A percentile compares a stretch with the other conserved stretches of the same genome.
These are phyloP conservation scores for Cardamine chenopodiifolia DNA, from an alignment of 345 rosid genomes.

Conservation along the genomic window DNA sequence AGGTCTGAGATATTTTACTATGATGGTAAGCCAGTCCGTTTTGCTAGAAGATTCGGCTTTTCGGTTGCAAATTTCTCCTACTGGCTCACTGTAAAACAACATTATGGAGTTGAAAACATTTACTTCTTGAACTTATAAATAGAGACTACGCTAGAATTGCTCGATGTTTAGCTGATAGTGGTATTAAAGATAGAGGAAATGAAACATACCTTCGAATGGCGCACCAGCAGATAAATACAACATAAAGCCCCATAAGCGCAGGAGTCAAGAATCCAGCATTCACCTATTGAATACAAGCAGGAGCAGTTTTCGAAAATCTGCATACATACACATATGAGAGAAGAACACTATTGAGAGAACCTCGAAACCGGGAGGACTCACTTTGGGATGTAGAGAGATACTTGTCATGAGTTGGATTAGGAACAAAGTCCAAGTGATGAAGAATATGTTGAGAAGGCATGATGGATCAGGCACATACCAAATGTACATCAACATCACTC, in stretches of 20 bases:
- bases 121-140: conserved; percentile 2
- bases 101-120: neutral
- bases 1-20: conserved; percentile 48
- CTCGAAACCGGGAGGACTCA: conserved; percentile 30
- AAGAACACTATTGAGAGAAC: neutral
- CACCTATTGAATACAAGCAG: conserved; percentile 50
- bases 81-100: conserved; percentile 75
- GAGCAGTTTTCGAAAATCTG: neutral
- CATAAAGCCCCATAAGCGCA: conserved; percentile 90
- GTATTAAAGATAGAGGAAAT: neutral
- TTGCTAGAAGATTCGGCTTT: conserved; percentile 72
- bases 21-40: conserved; percentile 93
- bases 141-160: neutral
- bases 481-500: conserved; percentile 87
- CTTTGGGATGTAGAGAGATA: conserved; percentile 80
- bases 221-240: conserved; percentile 92
- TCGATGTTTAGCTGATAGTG: neutral
- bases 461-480: conserved; percentile 95
- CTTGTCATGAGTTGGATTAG: conserved; percentile 95
- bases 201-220: conserved; percentile 75
- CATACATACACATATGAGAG: neutral
- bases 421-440: conserved; percentile 88
- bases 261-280: conserved; percentile 79
- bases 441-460: conserved; percentile 89
- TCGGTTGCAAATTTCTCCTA: conserved; percentile 80